phyloP scores from a whole-genome alignment of 2,329 filamentous ascomycete species.

The Fusarium torreyae region DNA sequence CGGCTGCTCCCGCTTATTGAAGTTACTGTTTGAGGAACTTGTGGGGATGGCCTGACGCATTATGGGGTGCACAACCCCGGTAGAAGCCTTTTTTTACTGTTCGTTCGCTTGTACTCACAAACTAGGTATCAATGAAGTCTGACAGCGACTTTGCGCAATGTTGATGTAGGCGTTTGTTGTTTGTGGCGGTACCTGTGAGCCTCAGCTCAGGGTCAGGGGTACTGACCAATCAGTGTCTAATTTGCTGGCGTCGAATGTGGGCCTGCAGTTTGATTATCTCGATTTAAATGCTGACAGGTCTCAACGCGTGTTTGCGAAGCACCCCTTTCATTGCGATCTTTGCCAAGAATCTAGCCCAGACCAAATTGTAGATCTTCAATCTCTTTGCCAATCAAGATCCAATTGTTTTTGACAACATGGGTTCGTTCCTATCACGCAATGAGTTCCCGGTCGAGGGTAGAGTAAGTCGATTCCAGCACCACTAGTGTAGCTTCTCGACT shows the following conservation, averaged over 20 bases:
- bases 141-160: too few relatives aligned
- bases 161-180: too few relatives aligned
- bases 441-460: slow-evolving; percentile 31
- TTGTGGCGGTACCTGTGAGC: not conserved
- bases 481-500: not conserved
- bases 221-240: slow-evolving; percentile 3
- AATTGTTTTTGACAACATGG: not conserved
- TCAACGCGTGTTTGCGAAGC: not conserved
- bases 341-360: not conserved
- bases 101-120: too few relatives aligned
- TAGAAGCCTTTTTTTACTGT: too few relatives aligned
- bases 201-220: too few relatives aligned
- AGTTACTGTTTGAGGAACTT: not conserved
- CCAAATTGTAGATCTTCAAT: accelerated
- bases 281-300: slow-evolving; percentile 26
- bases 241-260: not conserved
- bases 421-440: slow-evolving; percentile 7
- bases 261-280: not conserved
- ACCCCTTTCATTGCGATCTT: not conserved
- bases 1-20: not conserved
- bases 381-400: accelerated
- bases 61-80: too few relatives aligned
- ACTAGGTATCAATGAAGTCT: too few relatives aligned
- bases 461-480: not conserved
- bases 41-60: too few relatives aligned